These are phyloP conservation scores for Verticillium nubilum DNA, from an alignment of 2,329 filamentous ascomycete species.

Conservation along the genomic window DNA sequence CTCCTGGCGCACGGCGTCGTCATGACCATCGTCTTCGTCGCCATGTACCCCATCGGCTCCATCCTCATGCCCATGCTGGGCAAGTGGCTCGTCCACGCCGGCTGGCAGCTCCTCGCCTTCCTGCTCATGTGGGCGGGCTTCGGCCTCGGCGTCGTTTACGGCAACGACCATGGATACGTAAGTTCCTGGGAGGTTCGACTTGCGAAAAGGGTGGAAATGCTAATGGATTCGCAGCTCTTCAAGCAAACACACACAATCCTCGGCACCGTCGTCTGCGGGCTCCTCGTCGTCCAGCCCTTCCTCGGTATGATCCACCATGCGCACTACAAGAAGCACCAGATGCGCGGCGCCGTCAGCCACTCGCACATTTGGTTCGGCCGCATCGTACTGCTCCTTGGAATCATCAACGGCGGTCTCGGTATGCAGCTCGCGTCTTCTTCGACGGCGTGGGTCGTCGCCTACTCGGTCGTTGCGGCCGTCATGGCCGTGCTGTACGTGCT, in stretches of 20 bases:
- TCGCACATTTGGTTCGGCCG: constrained; percentile 60
- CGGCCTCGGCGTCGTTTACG: constrained; percentile 46
- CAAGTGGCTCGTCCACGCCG: constrained; percentile 52
- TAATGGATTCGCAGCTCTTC: constrained; percentile 37
- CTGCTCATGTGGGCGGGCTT: constrained; percentile 56
- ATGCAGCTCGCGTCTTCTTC: constrained; percentile 40
- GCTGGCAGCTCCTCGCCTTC: constrained; percentile 49
- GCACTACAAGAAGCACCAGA: constrained; percentile 40
- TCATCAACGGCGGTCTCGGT: constrained; percentile 60
- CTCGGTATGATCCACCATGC: constrained; percentile 54
- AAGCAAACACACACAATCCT: constrained; percentile 47
- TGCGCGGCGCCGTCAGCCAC: constrained; percentile 46
- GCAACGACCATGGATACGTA: constrained; percentile 35
- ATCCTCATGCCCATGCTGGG: constrained; percentile 54
- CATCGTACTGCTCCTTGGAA: constrained; percentile 48
- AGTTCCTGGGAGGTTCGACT: too few relatives aligned
- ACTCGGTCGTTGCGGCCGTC: constrained; percentile 49
- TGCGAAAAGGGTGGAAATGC: too few relatives aligned
- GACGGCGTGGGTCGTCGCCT: constrained; percentile 42
- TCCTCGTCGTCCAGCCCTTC: constrained; percentile 53
- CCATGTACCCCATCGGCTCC: constrained; percentile 56
- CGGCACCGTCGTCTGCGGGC: constrained; percentile 47
- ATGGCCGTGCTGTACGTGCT: constrained; percentile 38
- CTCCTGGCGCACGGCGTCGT: constrained; percentile 50
- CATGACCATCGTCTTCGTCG: constrained; percentile 54